phyloP scores from a whole-genome alignment of 2,329 filamentous ascomycete species.

The Fusarium sp. region DNA sequence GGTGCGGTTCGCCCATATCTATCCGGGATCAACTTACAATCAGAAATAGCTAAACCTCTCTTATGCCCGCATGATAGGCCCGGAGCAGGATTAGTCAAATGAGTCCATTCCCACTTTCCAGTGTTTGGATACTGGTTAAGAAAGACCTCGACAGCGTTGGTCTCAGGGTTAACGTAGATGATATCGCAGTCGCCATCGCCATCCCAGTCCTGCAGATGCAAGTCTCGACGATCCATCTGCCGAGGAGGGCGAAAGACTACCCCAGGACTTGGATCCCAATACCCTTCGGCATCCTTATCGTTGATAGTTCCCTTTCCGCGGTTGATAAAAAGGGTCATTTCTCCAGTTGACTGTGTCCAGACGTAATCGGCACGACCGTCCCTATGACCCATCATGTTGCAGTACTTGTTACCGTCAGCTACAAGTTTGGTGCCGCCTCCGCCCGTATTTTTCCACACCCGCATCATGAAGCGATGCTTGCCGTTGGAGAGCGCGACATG shows the following conservation, averaged over 20 bases:
- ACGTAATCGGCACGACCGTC: conserved; percentile 28
- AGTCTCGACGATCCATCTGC: conserved; percentile 46
- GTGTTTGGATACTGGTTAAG: conserved; percentile 43
- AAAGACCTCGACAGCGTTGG: conserved; percentile 47
- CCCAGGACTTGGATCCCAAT: not conserved
- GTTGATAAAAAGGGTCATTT: not conserved
- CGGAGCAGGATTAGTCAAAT: not conserved
- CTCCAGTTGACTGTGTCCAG: not conserved
- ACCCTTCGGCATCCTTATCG: not conserved
- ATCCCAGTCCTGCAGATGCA: conserved; percentile 58
- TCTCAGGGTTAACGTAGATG: conserved; percentile 50
- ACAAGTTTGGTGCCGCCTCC: conserved; percentile 6
- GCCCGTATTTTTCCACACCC: conserved; percentile 9
- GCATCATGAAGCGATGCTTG: conserved; percentile 1
- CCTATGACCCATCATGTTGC: conserved; percentile 29
- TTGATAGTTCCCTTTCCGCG: not conserved
- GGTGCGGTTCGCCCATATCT: no score
- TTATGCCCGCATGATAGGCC: conserved; percentile 21
- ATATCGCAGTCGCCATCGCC: conserved; percentile 56
- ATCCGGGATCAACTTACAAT: no score
- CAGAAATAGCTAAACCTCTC: no score
- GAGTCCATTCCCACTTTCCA: conserved; percentile 4
- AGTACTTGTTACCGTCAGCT: conserved; percentile 14
- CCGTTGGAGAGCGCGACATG: not conserved
- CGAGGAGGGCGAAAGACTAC: conserved; percentile 8